Base-by-base conservation (phyloP, 2,329 filamentous ascomycete genomes). In the Camptophora hylomeconis region DNA sequence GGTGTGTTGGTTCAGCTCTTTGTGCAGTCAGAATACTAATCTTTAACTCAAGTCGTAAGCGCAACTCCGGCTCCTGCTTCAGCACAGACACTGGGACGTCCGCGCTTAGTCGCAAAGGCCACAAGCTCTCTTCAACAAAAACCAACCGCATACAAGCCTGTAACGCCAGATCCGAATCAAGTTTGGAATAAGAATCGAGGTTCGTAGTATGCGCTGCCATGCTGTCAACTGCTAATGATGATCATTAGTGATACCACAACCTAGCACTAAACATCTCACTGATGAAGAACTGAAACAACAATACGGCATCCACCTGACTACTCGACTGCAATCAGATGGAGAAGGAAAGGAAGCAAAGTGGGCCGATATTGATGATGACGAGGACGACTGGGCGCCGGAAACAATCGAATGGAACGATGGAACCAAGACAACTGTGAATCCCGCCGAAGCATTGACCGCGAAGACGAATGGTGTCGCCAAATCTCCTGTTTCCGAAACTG, bases 111-210 rank as follows among this genome's bases (percentile, higher is more conserved):
- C 30, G 72, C 72, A 20, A 77, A 77, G 48, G 65, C 69, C 20
- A 69, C 67, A 11, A 61, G 62, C 39, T 60, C 60, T 15, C 50
- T 65, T 32, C 58, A 64, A 35, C 64, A 66, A 36, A 57, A 60
- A 11, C 46, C 63, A 20, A 68, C 67, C 34, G 42, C 60, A 14
- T 56, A 56, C 26, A 52, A 64, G 32, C 52, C 47, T 31, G 54
- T 55, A 31, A 69, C 67, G n/a, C 71, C 72, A 27, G 71, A 76
- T 52, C 69, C 69, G n/a, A 73, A 63, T 51, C 72, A 73, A 51
- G 72, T 77, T 28, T 77, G 72, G 72, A 77, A 77, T 47, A 75
- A 73, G 53, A 77, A 76, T 47, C 62, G 70, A 54, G 69, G 69
- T 62, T 60, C 45, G 60, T 44, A 8, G 10, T 20, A 18, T 31